Conservation (phyloP, 345 rosid species). For the Corchorus capsularis region DNA sequence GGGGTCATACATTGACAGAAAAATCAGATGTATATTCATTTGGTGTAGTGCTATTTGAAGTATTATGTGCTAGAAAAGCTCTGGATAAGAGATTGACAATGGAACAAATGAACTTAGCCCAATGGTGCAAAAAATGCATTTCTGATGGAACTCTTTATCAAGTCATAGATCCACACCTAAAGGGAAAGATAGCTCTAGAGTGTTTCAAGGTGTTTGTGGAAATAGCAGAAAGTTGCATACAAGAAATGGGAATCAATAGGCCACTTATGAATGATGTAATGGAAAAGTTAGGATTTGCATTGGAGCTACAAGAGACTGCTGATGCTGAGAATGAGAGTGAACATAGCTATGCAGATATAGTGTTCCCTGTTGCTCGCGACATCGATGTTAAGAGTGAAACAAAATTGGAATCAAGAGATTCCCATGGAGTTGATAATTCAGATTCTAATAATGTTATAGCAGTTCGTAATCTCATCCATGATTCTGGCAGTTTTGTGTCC, state of each 20-base stretch:
- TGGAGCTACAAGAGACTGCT: constrained; percentile 27
- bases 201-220: constrained; percentile 23
- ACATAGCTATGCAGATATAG: background rate
- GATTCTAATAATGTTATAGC: background rate
- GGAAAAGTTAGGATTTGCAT: constrained; percentile 24
- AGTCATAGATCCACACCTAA: constrained; percentile 29
- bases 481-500: constrained; percentile 14
- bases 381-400: background rate
- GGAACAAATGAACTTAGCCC: constrained; percentile 68
- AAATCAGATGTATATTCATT: constrained; percentile 68
- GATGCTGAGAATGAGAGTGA: constrained; percentile 11
- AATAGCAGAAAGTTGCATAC: constrained; percentile 27
- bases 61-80: constrained; percentile 61
- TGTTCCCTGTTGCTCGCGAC: background rate
- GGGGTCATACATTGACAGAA: constrained; percentile 58
- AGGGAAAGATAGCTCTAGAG: constrained; percentile 16
- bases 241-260: constrained; percentile 12
- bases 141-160: constrained; percentile 3
- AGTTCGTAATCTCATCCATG: background rate
- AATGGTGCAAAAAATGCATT: constrained; percentile 63
- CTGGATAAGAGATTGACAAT: constrained; percentile 51
- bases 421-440: background rate
- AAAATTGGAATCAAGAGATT: background rate
- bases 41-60: constrained; percentile 64
- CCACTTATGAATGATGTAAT: constrained; percentile 36